Evolutionary conservation across 257 asterid genomes (phyloP), one percentile per base, ranked within the genome.

Genomic region (Hygrophila difformis): DNA sequence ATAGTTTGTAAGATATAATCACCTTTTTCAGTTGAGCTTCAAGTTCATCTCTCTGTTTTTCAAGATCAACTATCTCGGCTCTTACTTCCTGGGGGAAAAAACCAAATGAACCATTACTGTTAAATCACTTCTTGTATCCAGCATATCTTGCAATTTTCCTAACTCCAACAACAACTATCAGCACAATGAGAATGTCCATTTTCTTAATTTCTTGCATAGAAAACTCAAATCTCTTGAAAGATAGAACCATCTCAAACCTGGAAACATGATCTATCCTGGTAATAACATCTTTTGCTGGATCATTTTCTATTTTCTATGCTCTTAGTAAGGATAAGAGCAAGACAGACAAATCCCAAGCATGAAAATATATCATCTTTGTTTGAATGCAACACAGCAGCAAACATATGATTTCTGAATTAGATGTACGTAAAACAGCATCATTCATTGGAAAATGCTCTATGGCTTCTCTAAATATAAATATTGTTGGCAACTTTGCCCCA

Each of bases 11-110:
- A n/a, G n/a, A n/a, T n/a, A n/a, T n/a, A n/a, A n/a, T n/a, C 3
- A 86, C 98, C 96, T 82, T 87, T 63, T 79, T 74, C 74, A 91
- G 66, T 67, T 77, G 71, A 67, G 94, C 93, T 81, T 91, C 98
- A 56, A 85, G 87, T 51, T 78, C 87, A 70, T 73, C 82, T 65
- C 78, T 81, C 66, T 86, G 79, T 65, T 76, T 80, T 79, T 79
- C 88, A 36, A 86, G 93, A 50, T 58, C 93, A 16, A 94, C 73
- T 54, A 86, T 60, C 75, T 86, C 98, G 52, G 76, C 73, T 33
- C 64, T 63, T 46, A 91, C 66, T 63, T 86, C 98, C 98, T 91
- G 92, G 49, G 31, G 31, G 31, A 40, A 62, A 55, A 45, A 34
- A 48, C 53, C 18, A 52, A 61, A 44, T 40, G 46, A 55, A 33